Conservation (phyloP, 2,329 filamentous ascomycete species). For the Clarireedia paspali region DNA sequence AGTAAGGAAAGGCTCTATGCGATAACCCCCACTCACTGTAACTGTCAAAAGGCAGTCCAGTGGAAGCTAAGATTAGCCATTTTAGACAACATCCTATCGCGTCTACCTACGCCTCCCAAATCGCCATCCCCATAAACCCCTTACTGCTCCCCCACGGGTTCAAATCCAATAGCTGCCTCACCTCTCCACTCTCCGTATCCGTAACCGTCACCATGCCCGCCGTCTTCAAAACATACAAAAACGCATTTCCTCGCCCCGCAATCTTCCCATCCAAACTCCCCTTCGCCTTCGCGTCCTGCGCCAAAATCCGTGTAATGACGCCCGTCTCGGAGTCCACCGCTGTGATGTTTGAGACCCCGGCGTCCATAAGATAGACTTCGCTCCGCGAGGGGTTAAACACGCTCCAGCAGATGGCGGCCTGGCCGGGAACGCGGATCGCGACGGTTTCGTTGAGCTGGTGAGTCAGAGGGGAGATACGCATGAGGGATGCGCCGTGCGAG, state of each 20-base stretch:
- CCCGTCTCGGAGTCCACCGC: constrained; percentile 11
- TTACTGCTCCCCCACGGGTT: constrained; percentile 10
- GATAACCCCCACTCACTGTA: no score
- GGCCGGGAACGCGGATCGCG: constrained; percentile 4
- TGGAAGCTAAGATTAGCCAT: no score
- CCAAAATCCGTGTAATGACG: constrained; percentile 1
- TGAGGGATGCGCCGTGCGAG: constrained; percentile 11
- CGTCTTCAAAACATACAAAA: constrained; percentile 12
- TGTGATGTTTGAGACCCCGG: constrained; percentile 5
- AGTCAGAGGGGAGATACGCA: constrained; percentile 8
- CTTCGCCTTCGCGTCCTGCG: background rate
- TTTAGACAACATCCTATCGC: background rate
- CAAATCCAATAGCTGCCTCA: constrained; percentile 14
- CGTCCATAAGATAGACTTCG: constrained; percentile 12
- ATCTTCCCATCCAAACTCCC: constrained; percentile 12
- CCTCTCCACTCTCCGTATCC: background rate
- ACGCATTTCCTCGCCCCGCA: constrained; percentile 2
- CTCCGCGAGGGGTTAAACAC: constrained; percentile 11
- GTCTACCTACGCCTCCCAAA: constrained; percentile 3
- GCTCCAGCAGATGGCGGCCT: constrained; percentile 15
- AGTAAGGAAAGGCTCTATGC: no score
- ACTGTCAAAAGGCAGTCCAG: no score
- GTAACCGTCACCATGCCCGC: constrained; percentile 5
- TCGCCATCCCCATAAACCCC: constrained; percentile 14
- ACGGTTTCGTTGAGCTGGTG: constrained; percentile 1